Percentiles rank a stretch among this genome's conserved stretches.
Evolutionary conservation across 2,329 filamentous ascomycete species (phyloP).

Genomic region (Fusarium chuoi): DNA sequence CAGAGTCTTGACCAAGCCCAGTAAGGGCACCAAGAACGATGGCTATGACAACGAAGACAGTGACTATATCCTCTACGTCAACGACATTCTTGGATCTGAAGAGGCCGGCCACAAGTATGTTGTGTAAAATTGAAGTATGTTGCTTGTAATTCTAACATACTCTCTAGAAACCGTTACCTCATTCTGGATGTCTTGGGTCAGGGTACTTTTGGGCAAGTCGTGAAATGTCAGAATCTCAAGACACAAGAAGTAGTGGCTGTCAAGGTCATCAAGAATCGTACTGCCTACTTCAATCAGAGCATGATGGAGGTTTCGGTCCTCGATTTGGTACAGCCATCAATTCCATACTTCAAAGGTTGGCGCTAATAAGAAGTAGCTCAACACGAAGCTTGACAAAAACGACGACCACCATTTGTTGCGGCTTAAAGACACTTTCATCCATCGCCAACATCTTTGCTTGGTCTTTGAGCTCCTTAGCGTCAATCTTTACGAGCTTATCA

Average conservation of each 20-base stretch:
- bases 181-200: constrained; percentile 97
- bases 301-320: constrained; percentile 99
- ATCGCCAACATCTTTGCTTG: constrained; percentile 94
- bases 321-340: constrained; percentile 73
- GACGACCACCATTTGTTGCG: constrained; percentile 96
- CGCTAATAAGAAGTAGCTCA: constrained; percentile 70
- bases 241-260: constrained; percentile 98
- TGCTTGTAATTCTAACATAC: constrained; percentile 16
- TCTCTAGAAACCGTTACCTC: constrained; percentile 86
- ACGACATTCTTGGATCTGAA: constrained; percentile 97
- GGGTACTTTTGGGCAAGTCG: constrained; percentile 97
- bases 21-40: constrained; percentile 98
- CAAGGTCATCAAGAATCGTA: constrained; percentile 99
- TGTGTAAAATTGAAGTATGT: neutral
- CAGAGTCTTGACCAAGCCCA: constrained; percentile 95
- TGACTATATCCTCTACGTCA: constrained; percentile 99
- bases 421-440: constrained; percentile 97
- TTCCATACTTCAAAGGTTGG: neutral
- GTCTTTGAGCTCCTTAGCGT: constrained; percentile 97
- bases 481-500: constrained; percentile 98
- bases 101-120: constrained; percentile 95
- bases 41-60: constrained; percentile 99
- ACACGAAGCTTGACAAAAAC: constrained; percentile 98
- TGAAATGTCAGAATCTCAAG: constrained; percentile 98
- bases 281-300: constrained; percentile 99